These are phyloP conservation scores for Rhizophagus clarus DNA, from an alignment of 192 early-diverging fungal genomes.

Conservation along the genomic window DNA sequence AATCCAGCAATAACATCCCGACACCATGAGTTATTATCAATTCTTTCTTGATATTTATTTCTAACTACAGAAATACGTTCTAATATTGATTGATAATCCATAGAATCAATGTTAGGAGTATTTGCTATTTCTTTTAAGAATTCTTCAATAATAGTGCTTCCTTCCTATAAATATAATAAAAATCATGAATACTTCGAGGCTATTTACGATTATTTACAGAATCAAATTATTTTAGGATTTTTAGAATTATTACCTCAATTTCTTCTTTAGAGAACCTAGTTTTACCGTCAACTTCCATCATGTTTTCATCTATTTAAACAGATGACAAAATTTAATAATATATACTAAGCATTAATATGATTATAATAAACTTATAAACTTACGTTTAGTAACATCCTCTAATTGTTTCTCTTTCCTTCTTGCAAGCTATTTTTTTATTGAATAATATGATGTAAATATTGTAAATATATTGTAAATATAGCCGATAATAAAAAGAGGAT, in stretches of 20 bases:
- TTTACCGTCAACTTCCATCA: slow-evolving; percentile 24
- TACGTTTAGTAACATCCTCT: slow-evolving; percentile 67
- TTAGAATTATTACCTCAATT: slow-evolving; percentile 39
- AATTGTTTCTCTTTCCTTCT: slow-evolving; percentile 86
- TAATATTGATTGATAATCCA: slow-evolving; percentile 45
- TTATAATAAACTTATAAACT: slow-evolving; percentile 7
- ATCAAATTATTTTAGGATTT: slow-evolving; percentile 22
- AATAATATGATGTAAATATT: background rate
- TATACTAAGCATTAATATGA: background rate
- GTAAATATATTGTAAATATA: background rate
- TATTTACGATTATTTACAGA: no score
- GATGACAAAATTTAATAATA: slow-evolving; percentile 11
- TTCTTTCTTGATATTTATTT: slow-evolving; percentile 56
- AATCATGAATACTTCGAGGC: background rate
- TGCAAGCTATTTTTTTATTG: slow-evolving; percentile 54
- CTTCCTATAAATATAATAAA: slow-evolving; percentile 36
- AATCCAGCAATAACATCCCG: slow-evolving; percentile 53
- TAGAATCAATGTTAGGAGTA: slow-evolving; percentile 38
- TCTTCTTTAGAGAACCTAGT: slow-evolving; percentile 46
- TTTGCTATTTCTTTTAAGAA: slow-evolving; percentile 52
- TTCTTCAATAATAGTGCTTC: slow-evolving; percentile 31
- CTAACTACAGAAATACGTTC: slow-evolving; percentile 47
- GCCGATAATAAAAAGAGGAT: background rate
- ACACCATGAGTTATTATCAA: slow-evolving; percentile 66
- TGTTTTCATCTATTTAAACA: slow-evolving; percentile 32